Evolutionary conservation across 140 eudicot genomes (phyloP), one percentile per base, ranked within the genome.

Genomic region (Anethum foeniculum): DNA sequence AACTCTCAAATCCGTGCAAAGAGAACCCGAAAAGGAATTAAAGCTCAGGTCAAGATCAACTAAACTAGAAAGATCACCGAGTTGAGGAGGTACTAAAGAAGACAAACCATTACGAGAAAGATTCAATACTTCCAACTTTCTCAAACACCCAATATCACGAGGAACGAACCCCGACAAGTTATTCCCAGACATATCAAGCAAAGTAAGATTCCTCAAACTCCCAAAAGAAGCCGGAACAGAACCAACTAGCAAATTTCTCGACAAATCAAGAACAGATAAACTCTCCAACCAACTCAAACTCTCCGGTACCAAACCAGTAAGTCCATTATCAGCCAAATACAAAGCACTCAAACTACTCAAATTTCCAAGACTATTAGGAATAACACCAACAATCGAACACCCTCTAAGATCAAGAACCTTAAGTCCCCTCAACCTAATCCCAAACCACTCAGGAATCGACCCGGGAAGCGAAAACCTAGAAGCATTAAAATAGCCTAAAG

Each of bases 351-450:
- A 85, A 82, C 80, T 81, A 41, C 86, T 86, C 60, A 91, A 80
- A 88, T 91, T 93, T 64, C 96, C 97, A 75, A 95, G 72, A 81
- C 87, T 91, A 15, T 60, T 82, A 64, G 97, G 99, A 80, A 96
- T 90, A 80, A 51, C 80, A 78, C 99, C 99, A 72, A 76, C 64
- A 75, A 96, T 85, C 1, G 85, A 80, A 86, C 99, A 96, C 71
- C 86, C 89, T 69, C 92, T 83, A 78, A 96, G 97, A 91, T 96
- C 99, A 82, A 96, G 99, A 84, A 88, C 88, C 82, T 86, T 91
- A 78, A 96, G 86, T 3, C 85, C 71, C 1, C 41, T 38, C 46
- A 96, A 85, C 68, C 75, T 80, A 15, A 46, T 58, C 27, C 99
- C 99, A 79, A 96, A 88, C 84, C 83, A 89, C 5, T 83, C 85